phyloP scores from a whole-genome alignment of 352 stramenopile species.

The Phytophthora boehmeriae region DNA sequence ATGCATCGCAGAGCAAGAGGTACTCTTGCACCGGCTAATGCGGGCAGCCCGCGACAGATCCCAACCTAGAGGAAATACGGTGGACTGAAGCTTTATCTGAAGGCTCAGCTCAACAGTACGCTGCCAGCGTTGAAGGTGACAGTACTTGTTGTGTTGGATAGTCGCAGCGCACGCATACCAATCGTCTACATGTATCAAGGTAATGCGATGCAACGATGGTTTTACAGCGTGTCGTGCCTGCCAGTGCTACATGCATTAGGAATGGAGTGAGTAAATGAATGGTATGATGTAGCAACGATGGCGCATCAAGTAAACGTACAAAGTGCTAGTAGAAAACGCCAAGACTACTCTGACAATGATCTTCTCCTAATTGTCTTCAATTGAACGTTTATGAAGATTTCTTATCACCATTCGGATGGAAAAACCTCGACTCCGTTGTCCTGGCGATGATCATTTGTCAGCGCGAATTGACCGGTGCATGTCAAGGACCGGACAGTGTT shows the following conservation, averaged over 20 bases:
- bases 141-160: conserved; percentile 21
- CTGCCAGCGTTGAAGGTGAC: too few relatives aligned
- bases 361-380: too few relatives aligned
- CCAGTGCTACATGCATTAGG: too few relatives aligned
- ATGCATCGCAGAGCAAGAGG: conserved; percentile 42
- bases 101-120: neutral
- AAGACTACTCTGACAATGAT: too few relatives aligned
- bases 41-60: conserved; percentile 25
- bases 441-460: conserved; percentile 17
- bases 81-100: neutral
- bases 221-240: too few relatives aligned
- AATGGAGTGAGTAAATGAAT: too few relatives aligned
- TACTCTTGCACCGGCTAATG: conserved; percentile 32
- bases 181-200: neutral
- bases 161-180: conserved; percentile 15
- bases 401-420: too few relatives aligned
- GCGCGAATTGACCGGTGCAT: neutral
- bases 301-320: too few relatives aligned
- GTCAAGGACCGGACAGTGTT: too few relatives aligned
- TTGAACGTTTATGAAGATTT: too few relatives aligned
- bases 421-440: neutral
- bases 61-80: conserved; percentile 7
- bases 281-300: too few relatives aligned
- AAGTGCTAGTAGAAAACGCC: too few relatives aligned
- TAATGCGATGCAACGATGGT: neutral